These are phyloP conservation scores for Fusarium sp. DNA, from an alignment of 2,329 filamentous ascomycete genomes.

Conservation along the genomic window DNA sequence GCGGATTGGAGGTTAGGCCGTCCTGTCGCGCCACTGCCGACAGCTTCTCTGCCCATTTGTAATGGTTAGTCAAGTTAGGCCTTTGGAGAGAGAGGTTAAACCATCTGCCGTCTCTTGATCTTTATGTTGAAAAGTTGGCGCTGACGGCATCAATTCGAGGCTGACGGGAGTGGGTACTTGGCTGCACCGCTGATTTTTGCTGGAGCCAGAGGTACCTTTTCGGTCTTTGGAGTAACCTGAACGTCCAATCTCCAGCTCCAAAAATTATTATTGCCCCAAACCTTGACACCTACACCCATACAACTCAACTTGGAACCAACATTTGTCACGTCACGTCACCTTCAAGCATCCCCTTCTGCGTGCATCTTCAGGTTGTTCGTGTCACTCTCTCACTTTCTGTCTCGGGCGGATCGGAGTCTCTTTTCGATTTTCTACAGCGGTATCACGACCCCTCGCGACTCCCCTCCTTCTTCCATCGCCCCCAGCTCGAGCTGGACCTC, in stretches of 20 bases:
- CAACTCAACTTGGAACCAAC: slow-evolving; percentile 22
- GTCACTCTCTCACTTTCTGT: slow-evolving; percentile 1
- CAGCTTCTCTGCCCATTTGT: background rate
- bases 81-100: background rate
- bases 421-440: background rate
- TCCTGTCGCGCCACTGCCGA: background rate
- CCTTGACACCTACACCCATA: slow-evolving; percentile 33
- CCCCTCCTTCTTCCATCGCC: background rate
- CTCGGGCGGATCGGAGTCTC: background rate
- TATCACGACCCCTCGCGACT: slow-evolving; percentile 11
- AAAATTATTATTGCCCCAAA: slow-evolving; percentile 39
- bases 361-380: slow-evolving; percentile 12
- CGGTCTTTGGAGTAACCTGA: background rate
- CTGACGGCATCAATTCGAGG: background rate
- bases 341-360: slow-evolving; percentile 7
- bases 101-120: background rate
- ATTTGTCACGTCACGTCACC: slow-evolving; percentile 31
- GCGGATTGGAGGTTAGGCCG: background rate
- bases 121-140: background rate
- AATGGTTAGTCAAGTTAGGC: background rate
- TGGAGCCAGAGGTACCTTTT: slow-evolving; percentile 30
- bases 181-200: background rate
- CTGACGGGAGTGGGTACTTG: slow-evolving; percentile 20
- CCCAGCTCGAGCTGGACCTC: slow-evolving; percentile 16
- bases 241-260: slow-evolving; percentile 34